These are phyloP conservation scores for Globisporangium middletonii DNA, from an alignment of 352 stramenopile genomes.

Conservation along the genomic window DNA sequence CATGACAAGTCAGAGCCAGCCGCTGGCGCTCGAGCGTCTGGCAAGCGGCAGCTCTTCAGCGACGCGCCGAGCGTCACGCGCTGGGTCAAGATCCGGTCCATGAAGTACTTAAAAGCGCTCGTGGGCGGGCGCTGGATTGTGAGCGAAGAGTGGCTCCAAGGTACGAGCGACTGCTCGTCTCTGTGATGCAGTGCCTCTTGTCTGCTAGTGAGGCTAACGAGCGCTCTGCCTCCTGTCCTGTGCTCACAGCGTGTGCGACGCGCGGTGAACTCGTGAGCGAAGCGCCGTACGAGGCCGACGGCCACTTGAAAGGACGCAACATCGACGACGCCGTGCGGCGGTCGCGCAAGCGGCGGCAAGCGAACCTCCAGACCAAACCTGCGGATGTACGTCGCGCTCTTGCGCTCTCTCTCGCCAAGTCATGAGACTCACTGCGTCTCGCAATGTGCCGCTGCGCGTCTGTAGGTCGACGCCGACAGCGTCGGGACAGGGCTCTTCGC, in stretches of 20 bases:
- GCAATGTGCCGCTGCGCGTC: no score
- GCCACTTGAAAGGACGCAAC: constrained; percentile 47
- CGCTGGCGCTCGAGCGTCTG: constrained; percentile 1
- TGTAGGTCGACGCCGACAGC: constrained; percentile 17
- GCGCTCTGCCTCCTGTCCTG: constrained; percentile 8
- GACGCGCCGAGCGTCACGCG: constrained; percentile 21
- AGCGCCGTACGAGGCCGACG: constrained; percentile 47
- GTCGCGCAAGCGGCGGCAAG: constrained; percentile 35
- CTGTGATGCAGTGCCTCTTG: neutral
- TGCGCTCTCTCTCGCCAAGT: neutral
- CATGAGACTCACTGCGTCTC: no score
- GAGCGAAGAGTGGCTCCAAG: constrained; percentile 74
- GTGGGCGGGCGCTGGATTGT: constrained; percentile 79
- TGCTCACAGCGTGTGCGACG: constrained; percentile 28
- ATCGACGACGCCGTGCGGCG: constrained; percentile 47
- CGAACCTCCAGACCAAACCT: constrained; percentile 23
- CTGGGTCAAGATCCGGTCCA: constrained; percentile 80
- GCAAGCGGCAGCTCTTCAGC: constrained; percentile 49
- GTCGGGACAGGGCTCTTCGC: constrained; percentile 72
- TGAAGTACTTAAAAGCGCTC: constrained; percentile 85
- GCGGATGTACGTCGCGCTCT: constrained; percentile 5
- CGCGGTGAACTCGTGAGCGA: constrained; percentile 34
- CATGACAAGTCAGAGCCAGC: constrained; percentile 17
- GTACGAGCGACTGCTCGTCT: constrained; percentile 20
- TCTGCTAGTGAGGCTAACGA: neutral